Conservation (phyloP, 805 yeast genomes). For the Komagataella phaffii region DNA sequence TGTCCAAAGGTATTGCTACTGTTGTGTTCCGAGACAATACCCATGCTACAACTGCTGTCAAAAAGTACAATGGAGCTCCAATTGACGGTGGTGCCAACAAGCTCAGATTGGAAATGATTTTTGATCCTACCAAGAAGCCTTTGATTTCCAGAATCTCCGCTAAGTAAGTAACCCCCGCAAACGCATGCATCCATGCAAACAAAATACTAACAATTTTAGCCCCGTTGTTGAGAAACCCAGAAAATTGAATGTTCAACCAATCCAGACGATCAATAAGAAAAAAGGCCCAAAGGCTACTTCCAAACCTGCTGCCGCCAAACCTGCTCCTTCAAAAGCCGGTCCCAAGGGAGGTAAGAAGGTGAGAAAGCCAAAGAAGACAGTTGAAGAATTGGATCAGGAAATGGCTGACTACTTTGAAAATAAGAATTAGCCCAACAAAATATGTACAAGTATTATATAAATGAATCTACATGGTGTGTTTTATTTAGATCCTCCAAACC, state of each 20-base stretch:
- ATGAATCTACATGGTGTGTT: not conserved
- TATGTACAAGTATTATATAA: slow-evolving; percentile 1
- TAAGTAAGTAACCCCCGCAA: slow-evolving; percentile 14
- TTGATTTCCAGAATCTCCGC: slow-evolving; percentile 62
- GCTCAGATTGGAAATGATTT: slow-evolving; percentile 67
- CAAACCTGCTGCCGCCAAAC: slow-evolving; percentile 14
- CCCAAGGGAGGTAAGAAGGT: slow-evolving; percentile 30
- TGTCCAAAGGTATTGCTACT: slow-evolving; percentile 86
- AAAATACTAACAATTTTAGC: slow-evolving; percentile 2
- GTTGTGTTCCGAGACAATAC: slow-evolving; percentile 59
- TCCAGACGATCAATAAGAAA: slow-evolving; percentile 6
- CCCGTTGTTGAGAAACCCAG: slow-evolving; percentile 5
- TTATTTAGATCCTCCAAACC: slow-evolving; percentile 4
- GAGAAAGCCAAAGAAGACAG: slow-evolving; percentile 48
- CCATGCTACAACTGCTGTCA: slow-evolving; percentile 67
- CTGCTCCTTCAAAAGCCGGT: slow-evolving; percentile 16
- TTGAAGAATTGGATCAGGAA: slow-evolving; percentile 93
- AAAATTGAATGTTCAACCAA: slow-evolving; percentile 9
- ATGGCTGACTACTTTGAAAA: slow-evolving; percentile 88
- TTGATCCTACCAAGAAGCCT: slow-evolving; percentile 73
- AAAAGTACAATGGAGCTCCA: slow-evolving; percentile 83
- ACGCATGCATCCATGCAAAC: not conserved
- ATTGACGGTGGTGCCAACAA: slow-evolving; percentile 76
- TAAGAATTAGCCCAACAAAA: slow-evolving; percentile 14
- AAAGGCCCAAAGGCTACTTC: slow-evolving; percentile 49